Evolutionary conservation across 2,329 filamentous ascomycete genomes (phyloP).

Genomic region (Aquanectria penicillioides): DNA sequence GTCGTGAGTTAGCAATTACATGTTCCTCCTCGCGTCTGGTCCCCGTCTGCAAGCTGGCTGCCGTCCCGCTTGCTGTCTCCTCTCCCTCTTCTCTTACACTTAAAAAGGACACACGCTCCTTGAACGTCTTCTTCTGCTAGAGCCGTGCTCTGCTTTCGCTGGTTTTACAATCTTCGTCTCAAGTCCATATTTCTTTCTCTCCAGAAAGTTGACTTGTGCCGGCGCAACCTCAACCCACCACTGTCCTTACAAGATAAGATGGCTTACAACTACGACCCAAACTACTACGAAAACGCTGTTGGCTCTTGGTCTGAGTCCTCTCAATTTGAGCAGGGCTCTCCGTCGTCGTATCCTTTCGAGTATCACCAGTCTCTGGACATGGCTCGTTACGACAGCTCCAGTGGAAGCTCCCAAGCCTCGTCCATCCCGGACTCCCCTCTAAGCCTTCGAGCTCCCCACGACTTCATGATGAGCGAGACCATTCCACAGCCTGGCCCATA

Average conservation of each 20-base stretch:
- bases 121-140: background rate
- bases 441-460: conserved; percentile 31
- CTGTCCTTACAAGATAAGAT: conserved; percentile 18
- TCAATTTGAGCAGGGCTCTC: conserved; percentile 32
- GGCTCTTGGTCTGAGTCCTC: no score
- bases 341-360: conserved; percentile 27
- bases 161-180: background rate
- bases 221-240: conserved; percentile 8
- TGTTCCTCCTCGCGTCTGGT: conserved; percentile 6
- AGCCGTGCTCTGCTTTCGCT: conserved; percentile 4
- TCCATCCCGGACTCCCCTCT: conserved; percentile 42
- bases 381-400: conserved; percentile 43
- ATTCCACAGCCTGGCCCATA: conserved; percentile 24
- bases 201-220: conserved; percentile 14
- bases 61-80: conserved; percentile 20
- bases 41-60: conserved; percentile 8
- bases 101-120: conserved; percentile 9
- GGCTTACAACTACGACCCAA: conserved; percentile 28
- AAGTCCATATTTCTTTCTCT: background rate
- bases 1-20: conserved; percentile 27
- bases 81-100: no score
- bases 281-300: conserved; percentile 25
- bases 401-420: conserved; percentile 41
- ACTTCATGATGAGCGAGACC: conserved; percentile 21
- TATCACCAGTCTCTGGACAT: conserved; percentile 41